Conservation (phyloP, 176 grass and related monocot species). For the Cenchrus purpureus region DNA sequence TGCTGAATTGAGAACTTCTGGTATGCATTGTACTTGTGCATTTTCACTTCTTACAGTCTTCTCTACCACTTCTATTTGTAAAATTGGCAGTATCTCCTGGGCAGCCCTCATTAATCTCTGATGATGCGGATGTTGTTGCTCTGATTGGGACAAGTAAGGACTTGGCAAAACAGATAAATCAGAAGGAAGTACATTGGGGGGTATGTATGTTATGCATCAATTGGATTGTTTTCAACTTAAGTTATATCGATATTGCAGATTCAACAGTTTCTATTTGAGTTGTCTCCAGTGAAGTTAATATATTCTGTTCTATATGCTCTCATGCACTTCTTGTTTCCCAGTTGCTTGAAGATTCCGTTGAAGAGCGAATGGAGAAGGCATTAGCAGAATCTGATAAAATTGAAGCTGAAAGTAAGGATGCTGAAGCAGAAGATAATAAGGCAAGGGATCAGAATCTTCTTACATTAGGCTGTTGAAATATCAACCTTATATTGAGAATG, state of each 20-base stretch:
- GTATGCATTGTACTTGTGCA: constrained; percentile 21
- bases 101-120: constrained; percentile 80
- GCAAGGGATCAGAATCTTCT: constrained; percentile 35
- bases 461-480: not conserved
- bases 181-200: constrained; percentile 98
- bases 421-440: constrained; percentile 87
- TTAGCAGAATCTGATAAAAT: constrained; percentile 85
- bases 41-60: constrained; percentile 38
- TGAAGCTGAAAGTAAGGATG: constrained; percentile 90
- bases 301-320: constrained; percentile 9
- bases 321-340: constrained; percentile 39
- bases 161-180: constrained; percentile 95
- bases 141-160: constrained; percentile 88
- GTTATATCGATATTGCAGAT: not conserved
- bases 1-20: not conserved
- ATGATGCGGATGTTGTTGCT: constrained; percentile 84
- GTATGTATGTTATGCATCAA: constrained; percentile 55
- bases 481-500: not conserved
- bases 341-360: constrained; percentile 99
- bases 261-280: constrained; percentile 19
- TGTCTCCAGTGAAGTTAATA: not conserved
- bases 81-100: constrained; percentile 71
- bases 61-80: constrained; percentile 38
- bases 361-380: constrained; percentile 79
- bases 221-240: constrained; percentile 28